Base-by-base conservation (phyloP, 305 asterid species). In the Solanum hybrid region DNA sequence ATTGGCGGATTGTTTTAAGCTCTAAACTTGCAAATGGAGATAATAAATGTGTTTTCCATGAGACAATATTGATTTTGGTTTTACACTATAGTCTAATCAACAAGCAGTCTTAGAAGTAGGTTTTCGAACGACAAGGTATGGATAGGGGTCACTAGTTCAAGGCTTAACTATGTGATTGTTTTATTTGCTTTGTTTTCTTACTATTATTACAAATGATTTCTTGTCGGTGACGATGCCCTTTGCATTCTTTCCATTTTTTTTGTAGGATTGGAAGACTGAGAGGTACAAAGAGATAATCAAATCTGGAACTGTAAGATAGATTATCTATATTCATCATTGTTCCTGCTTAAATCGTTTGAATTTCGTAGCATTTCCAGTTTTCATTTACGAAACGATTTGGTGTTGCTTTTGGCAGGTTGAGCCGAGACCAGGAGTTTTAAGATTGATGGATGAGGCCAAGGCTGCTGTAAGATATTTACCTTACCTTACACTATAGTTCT, bases 221-320 rank as follows among this genome's bases (percentile, higher is more conserved):
- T 80, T 24, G 12, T 80, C 24, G 7, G 45, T 84, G n/a, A 37
- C 3, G 34, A 7, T 45, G 8, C 8, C 76, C 11, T 31, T 76
- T 24, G 24, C 66, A 45, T 56, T 60, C 24, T 7, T 72, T 78
- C 14, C 86, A 77, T n/a, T 82, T 22, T 38, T 82, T 4, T 45
- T 90, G 90, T 95, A 97, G 99, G 99, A 96, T 86, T 97, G 99
- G 99, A 97, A 97, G 94, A 96, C 99, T n/a, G 98, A 96, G 93
- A 95, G 99, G 91, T 97, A 97, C 95, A 95, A 97, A 92, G 96
- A 95, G 17, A 97, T 97, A 69, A 93, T 97, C 92, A 95, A 92
- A 93, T 97, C 99, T 26, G 99, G 99, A 94, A 93, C 95, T 10
- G 99, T 97, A 92, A 94, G 99, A 89, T 36, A 90, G 87, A 19